Base-by-base conservation (phyloP, 495 filamentous ascomycete species). In the Aspergillus affinis region DNA sequence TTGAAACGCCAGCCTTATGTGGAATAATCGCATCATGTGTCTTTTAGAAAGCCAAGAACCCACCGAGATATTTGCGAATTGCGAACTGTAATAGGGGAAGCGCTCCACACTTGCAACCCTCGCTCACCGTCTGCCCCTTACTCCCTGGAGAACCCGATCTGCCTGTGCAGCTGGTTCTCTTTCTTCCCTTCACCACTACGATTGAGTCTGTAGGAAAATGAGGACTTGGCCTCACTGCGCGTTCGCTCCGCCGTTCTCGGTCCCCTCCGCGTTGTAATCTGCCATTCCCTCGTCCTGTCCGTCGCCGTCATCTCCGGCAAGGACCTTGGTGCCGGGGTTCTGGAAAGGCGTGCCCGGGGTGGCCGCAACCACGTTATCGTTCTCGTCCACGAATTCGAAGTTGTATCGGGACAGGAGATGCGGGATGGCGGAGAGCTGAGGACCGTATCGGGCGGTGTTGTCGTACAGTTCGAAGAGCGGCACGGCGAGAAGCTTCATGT, bases 401-500 rank as follows among this genome's bases (percentile, higher is more conserved):
- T 96, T 94, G 71, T 97, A 98, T 51, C 93, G 81, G 58, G 91
- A 95, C 15, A 98, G 84, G 1, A 97, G 77, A 68, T 98, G 95
- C 8, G 94, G 94, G 49, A 98, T 97, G 3, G 94, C 93, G 0
- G 91, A 95, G 4, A 98, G 85, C 72, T 98, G 94, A 5, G 94
- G 94, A 0, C 94, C 94, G 69, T 98, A 98, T 60, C 94, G 80
- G 3, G 87, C 89, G 1, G 91, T 96, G 76, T 98, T 98, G 69
- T 98, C 94, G 77, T 97, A 98, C 19, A 98, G 83, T 76, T 98
- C 94, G 74, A 97, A 98, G 0, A 98, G 81, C 4, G 94, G 94
- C 3, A 98, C 94, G 12, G 94, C 94, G 23, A 98, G 86, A 7
- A 98, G 84, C 72, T 98, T 98, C 94, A 98, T 98, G 78, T 98